These are phyloP conservation scores for Ustilago lituana DNA, from an alignment of 1,284 basidiomycete genomes.

Conservation along the genomic window DNA sequence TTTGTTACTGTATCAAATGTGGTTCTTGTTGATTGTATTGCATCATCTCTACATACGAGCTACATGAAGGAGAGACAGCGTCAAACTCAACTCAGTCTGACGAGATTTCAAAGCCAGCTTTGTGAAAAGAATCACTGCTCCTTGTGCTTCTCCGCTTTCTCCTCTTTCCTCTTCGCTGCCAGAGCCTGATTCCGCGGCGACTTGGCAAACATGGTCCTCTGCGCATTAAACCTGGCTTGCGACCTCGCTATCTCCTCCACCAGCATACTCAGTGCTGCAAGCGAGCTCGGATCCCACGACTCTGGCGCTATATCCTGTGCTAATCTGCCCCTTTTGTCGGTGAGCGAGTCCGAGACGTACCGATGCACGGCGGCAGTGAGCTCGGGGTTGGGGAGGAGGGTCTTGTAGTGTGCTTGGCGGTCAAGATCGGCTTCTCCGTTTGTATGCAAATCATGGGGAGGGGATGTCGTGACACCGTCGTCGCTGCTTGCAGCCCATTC, in stretches of 20 bases:
- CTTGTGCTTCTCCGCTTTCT: background rate
- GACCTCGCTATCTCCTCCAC: slow-evolving; percentile 30
- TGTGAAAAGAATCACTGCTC: background rate
- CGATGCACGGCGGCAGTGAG: slow-evolving; percentile 11
- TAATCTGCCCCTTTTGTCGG: slow-evolving; percentile 3
- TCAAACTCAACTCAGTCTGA: no score
- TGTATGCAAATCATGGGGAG: no score
- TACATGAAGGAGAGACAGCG: no score
- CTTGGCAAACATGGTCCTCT: slow-evolving; percentile 34
- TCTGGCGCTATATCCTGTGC: background rate
- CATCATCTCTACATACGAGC: no score
- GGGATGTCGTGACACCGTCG: no score
- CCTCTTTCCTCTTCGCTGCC: slow-evolving; percentile 6
- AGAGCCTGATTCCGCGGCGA: slow-evolving; percentile 17
- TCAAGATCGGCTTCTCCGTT: no score
- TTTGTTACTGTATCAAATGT: no score
- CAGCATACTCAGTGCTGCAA: slow-evolving; percentile 25
- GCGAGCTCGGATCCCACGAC: slow-evolving; percentile 23
- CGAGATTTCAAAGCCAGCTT: no score
- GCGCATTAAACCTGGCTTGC: slow-evolving; percentile 27
- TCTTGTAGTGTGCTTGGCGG: background rate
- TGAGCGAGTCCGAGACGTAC: slow-evolving; percentile 4
- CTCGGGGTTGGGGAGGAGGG: background rate
- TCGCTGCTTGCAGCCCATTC: no score
- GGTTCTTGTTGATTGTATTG: no score